These are phyloP conservation scores for Naganishia onofrii DNA, from an alignment of 768 basidiomycete genomes.

Conservation along the genomic window DNA sequence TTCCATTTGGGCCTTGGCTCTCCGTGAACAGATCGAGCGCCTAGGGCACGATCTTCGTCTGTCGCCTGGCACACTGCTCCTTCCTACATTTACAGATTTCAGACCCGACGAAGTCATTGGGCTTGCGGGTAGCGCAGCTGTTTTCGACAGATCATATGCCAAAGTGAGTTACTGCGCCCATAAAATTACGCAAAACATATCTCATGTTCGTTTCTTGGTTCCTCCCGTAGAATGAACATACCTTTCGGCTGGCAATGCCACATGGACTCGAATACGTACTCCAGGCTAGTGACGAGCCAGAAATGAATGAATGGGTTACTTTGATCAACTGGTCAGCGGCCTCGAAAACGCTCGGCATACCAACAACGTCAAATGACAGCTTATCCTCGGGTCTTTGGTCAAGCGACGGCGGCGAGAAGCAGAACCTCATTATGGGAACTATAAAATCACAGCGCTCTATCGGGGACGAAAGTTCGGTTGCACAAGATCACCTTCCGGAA, in stretches of 20 bases:
- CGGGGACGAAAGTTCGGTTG: background rate
- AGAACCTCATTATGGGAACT: background rate
- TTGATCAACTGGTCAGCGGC: slow-evolving; percentile 89
- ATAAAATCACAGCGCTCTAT: background rate
- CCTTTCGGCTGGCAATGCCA: slow-evolving; percentile 72
- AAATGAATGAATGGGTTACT: slow-evolving; percentile 86
- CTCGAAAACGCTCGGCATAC: slow-evolving; percentile 48
- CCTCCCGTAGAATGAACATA: slow-evolving; percentile 61
- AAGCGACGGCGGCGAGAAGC: too few species aligned
- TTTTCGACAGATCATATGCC: slow-evolving; percentile 71
- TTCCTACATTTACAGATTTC: slow-evolving; percentile 53
- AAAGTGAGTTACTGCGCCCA: slow-evolving; percentile 59
- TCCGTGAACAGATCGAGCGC: slow-evolving; percentile 41
- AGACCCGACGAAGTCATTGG: slow-evolving; percentile 84
- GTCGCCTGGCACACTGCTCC: slow-evolving; percentile 36
- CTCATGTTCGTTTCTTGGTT: background rate
- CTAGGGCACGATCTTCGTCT: slow-evolving; percentile 19
- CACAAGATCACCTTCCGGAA: background rate
- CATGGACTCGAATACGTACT: slow-evolving; percentile 79
- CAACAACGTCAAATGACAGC: slow-evolving; percentile 7
- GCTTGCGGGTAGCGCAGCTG: slow-evolving; percentile 71
- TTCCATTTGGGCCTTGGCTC: slow-evolving; percentile 47
- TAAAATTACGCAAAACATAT: background rate
- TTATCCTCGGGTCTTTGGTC: background rate
- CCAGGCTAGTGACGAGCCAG: slow-evolving; percentile 65